These are phyloP conservation scores for Magnolia kwangsiensis DNA, from an alignment of 164 flowering plant genomes.

Conservation along the genomic window DNA sequence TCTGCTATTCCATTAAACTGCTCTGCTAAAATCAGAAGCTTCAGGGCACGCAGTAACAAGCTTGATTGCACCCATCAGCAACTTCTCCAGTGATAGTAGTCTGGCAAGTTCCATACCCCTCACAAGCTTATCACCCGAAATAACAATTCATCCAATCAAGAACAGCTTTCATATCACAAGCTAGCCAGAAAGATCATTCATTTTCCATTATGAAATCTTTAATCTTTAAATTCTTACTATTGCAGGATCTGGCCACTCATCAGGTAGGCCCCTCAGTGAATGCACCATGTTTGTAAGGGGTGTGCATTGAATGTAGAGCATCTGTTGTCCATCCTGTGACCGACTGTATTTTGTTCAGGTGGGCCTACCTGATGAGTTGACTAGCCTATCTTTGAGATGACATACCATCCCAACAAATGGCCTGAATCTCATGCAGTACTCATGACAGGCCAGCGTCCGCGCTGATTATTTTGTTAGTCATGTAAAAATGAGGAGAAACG, in stretches of 20 bases:
- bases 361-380: no score
- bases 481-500: no score
- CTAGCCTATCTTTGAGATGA: no score
- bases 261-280: no score
- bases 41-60: slow-evolving; percentile 80
- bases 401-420: no score
- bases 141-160: no score
- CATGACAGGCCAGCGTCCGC: not conserved
- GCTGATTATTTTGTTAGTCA: no score
- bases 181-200: not conserved
- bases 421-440: not conserved
- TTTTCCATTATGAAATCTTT: not conserved
- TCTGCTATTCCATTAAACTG: slow-evolving; percentile 73
- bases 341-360: not conserved
- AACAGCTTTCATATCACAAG: no score
- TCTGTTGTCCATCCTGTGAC: not conserved
- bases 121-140: slow-evolving; percentile 4
- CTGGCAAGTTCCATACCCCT: slow-evolving; percentile 88
- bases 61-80: slow-evolving; percentile 85
- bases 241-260: slow-evolving; percentile 61
- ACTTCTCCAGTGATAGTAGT: slow-evolving; percentile 75
- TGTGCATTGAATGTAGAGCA: not conserved
- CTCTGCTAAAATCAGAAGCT: slow-evolving; percentile 90
- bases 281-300: no score
- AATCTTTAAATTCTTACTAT: slow-evolving; percentile 41